Evolutionary conservation across 192 early-diverging fungal species (phyloP).

Genomic region (Chytriomyces sp.): DNA sequence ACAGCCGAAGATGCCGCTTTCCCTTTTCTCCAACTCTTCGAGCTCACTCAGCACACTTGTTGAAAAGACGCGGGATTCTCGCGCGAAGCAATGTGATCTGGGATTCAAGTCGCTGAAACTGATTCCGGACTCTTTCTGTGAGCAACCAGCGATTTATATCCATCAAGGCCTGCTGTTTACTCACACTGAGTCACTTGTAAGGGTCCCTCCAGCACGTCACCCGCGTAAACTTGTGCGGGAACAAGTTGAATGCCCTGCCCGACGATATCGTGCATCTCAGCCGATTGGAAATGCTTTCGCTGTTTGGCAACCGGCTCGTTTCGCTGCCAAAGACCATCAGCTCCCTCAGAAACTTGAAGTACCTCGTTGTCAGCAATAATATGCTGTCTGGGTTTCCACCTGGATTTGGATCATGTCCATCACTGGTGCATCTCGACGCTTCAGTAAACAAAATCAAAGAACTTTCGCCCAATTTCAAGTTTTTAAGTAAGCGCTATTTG

Average conservation of each 20-base stretch:
- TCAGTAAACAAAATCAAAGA: slow-evolving; percentile 45
- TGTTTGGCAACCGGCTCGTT: slow-evolving; percentile 48
- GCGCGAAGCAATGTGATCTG: neutral
- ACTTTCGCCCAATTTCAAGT: slow-evolving; percentile 51
- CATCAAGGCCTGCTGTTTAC: neutral
- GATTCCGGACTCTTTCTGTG: neutral
- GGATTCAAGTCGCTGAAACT: neutral
- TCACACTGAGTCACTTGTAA: neutral
- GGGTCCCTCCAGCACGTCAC: slow-evolving; percentile 21
- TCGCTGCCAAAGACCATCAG: slow-evolving; percentile 41
- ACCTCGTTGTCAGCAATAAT: slow-evolving; percentile 43
- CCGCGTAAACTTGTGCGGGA: slow-evolving; percentile 37
- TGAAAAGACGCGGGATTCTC: slow-evolving; percentile 1
- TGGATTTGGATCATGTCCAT: slow-evolving; percentile 47
- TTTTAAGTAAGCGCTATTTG: slow-evolving; percentile 35
- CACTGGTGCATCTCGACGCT: slow-evolving; percentile 46
- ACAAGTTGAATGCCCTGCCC: slow-evolving; percentile 32
- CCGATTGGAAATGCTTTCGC: slow-evolving; percentile 42
- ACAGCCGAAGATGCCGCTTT: neutral
- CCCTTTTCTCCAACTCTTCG: slow-evolving; percentile 8
- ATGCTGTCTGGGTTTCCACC: slow-evolving; percentile 42
- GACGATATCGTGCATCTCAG: slow-evolving; percentile 33
- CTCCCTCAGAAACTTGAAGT: slow-evolving; percentile 29
- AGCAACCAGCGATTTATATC: neutral
- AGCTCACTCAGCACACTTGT: neutral